Conservation (phyloP, 2,329 filamentous ascomycete genomes). For the Aureobasidium leucospermi region DNA sequence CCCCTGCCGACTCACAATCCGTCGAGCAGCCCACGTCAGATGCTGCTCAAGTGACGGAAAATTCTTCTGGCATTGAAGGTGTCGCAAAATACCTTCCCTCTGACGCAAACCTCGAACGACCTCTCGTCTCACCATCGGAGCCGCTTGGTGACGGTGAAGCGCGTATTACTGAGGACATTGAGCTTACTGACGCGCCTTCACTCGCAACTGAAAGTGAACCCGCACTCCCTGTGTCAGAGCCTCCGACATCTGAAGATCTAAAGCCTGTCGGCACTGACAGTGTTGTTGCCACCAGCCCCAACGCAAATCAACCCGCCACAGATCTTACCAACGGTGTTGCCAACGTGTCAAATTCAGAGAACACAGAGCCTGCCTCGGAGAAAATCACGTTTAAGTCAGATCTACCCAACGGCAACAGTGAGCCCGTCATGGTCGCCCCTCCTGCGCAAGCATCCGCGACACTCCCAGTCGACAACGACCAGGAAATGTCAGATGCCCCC, state of each 20-base stretch:
- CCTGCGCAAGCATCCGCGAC: not conserved
- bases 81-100: conserved; percentile 37
- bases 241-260: conserved; percentile 6
- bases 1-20: conserved; percentile 7
- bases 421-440: conserved; percentile 13
- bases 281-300: not conserved
- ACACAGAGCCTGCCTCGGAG: not conserved
- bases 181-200: conserved; percentile 15
- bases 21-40: conserved; percentile 11
- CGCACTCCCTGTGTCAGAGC: conserved; percentile 17
- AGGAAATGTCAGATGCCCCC: conserved; percentile 33
- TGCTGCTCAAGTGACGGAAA: conserved; percentile 32
- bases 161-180: conserved; percentile 17
- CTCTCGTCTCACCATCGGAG: conserved; percentile 36
- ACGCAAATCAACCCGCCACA: not conserved
- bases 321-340: conserved; percentile 16
- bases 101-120: conserved; percentile 33
- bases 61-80: conserved; percentile 37
- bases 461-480: conserved; percentile 6
- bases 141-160: conserved; percentile 27
- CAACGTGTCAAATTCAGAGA: conserved; percentile 44
- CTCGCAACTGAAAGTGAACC: conserved; percentile 1
- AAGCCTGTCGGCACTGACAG: not conserved
- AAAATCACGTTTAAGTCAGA: not conserved
- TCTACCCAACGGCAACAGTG: not conserved